A percentile compares a stretch with the other conserved stretches of the same genome.
Evolutionary conservation across 163 green algal genomes (phyloP).

Genomic region (Chlamydomonas reinhardtii): DNA sequence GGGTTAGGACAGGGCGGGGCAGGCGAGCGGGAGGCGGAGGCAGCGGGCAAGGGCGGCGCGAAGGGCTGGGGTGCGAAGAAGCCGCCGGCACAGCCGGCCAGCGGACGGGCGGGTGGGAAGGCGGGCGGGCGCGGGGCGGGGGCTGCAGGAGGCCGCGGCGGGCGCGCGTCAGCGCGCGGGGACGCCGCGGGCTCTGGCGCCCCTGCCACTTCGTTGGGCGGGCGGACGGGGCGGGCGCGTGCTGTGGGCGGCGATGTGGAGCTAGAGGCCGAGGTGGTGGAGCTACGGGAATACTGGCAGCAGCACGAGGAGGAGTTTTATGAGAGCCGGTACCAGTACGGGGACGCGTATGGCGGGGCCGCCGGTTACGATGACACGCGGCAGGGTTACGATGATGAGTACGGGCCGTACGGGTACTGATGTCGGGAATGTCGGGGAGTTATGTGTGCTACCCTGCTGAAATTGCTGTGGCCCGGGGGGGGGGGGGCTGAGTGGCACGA

Average conservation of each 20-base stretch:
- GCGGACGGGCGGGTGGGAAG: too few relatives aligned
- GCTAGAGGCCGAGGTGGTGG: slow-evolving; percentile 14
- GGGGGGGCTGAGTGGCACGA: too few relatives aligned
- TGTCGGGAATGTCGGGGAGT: too few relatives aligned
- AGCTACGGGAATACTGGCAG: slow-evolving; percentile 27
- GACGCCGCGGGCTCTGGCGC: too few relatives aligned
- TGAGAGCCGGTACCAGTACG: slow-evolving; percentile 24
- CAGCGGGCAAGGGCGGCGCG: background rate
- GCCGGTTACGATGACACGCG: background rate
- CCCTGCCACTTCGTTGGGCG: too few relatives aligned
- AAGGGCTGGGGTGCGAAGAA: background rate
- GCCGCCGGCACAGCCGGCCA: background rate
- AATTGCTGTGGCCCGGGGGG: too few relatives aligned
- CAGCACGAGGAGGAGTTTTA: slow-evolving; percentile 41
- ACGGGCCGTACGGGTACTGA: background rate
- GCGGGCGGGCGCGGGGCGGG: too few relatives aligned
- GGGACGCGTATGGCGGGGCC: background rate
- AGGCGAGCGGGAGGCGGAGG: background rate
- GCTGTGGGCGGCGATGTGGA: background rate
- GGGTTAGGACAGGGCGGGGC: background rate
- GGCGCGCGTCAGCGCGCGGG: too few relatives aligned
- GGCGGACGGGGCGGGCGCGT: too few relatives aligned
- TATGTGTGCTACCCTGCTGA: too few relatives aligned
- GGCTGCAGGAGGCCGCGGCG: too few relatives aligned
- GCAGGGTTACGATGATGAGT: slow-evolving; percentile 16